Evolutionary conservation across 164 flowering plant genomes (phyloP).

Genomic region (grape (Vitis vinifera)): DNA sequence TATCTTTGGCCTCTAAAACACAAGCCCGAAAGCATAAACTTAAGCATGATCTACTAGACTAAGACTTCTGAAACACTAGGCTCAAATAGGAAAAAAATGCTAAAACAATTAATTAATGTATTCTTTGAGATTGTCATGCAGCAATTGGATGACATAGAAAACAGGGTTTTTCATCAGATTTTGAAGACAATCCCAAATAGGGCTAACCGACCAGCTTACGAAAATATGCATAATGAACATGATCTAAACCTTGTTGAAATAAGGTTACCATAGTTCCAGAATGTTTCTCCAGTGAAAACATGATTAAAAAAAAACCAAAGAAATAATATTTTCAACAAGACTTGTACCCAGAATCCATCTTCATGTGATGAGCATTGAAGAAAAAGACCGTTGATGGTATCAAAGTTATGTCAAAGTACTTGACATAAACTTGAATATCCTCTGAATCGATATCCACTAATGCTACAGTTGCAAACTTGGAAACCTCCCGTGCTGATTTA

Average conservation of each 20-base stretch:
- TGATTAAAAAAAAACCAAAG: neutral
- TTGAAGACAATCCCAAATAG: neutral
- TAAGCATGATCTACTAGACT: too few species aligned
- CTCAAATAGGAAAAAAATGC: too few species aligned
- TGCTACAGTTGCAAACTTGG: constrained; percentile 71
- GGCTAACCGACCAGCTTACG: neutral
- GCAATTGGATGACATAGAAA: neutral
- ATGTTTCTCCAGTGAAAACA: neutral
- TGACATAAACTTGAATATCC: constrained; percentile 82
- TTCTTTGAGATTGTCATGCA: neutral
- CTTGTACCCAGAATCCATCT: constrained; percentile 94
- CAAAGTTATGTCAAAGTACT: constrained; percentile 83
- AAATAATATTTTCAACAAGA: neutral
- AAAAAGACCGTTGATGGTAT: constrained; percentile 86
- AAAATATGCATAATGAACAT: neutral
- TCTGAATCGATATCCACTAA: constrained; percentile 81
- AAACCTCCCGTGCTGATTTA: constrained; percentile 77
- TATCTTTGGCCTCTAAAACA: neutral
- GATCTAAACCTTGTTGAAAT: neutral
- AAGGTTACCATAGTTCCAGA: neutral
- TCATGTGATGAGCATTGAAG: constrained; percentile 99
- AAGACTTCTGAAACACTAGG: too few species aligned
- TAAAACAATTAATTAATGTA: too few species aligned
- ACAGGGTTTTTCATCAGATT: too few species aligned
- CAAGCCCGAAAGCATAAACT: neutral